Evolutionary conservation across 306 rosid genomes (phyloP), one percentile per base, ranked within the genome.

Genomic region (Phaseolus lunatus): DNA sequence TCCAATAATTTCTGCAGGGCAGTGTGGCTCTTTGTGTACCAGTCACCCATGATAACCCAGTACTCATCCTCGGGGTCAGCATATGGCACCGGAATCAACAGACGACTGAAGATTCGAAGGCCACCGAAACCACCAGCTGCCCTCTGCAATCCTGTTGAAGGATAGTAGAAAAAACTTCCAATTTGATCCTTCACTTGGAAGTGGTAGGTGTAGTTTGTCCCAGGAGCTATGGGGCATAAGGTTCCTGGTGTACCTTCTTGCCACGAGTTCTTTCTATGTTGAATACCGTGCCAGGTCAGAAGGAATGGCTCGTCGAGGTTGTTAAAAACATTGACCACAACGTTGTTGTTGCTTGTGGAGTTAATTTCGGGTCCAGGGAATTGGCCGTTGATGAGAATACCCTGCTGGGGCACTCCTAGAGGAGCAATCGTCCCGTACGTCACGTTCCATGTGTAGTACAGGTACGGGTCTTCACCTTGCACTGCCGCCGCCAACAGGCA

Each of bases 131-230:
- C 96, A 44, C 97, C 97, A 0, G 82, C 85, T 0, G 92, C 86
- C 43, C 90, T 70, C 20, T 91, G 94, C 67, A 91, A 7, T 20
- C 70, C 85, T 1, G 87, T 86, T 26, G 85, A 45, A 2, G 97
- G 94, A 62, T 85, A 86, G 85, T 91, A 91, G 67, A 91, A 57
- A 54, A 68, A 91, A 63, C 79, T 83, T 2, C 97, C 97, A 3
- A 91, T 91, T 62, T 93, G 97, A 54, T 93, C 97, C 93, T 93
- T 93, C 7, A 88, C 90, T 47, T 93, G 97, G 79, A 87, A 88
- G 0, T 65, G 77, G 70, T 93, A 93, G 8, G 93, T 93, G 88
- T 72, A 91, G 82, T 93, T 93, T 7, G 72, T 82, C 2, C 96
- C 91, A 0, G 96, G 88, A 4, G 29, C 80, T 9, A 93, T 93